Evolutionary conservation across 108 stramenopile species (phyloP), one percentile per base, ranked within the genome.

Genomic region (Cyclotella kingstonii): DNA sequence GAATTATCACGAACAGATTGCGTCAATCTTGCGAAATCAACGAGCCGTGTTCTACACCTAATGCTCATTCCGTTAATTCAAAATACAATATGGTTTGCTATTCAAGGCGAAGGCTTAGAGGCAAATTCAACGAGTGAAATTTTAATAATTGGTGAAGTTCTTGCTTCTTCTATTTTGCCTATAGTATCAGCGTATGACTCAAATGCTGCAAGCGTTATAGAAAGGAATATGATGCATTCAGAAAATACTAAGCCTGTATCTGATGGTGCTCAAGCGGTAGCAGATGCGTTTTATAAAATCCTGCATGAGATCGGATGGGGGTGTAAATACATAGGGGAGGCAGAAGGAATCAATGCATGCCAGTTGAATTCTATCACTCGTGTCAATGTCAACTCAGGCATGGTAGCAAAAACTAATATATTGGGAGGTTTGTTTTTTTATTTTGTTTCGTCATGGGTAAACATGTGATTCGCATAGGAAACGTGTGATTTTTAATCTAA

Each of bases 41-140:
- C 68, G 5, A 64, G 82, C 18, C 62, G 76, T 26, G 78, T 83
- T 15, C 43, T 81, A 60, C 61, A 76, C 47, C 42, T 77, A 33
- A 65, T 80, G 49, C 12, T 93, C 36, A 29, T 93, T 14, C 88
- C 88, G 15, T 25, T 93, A 30, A 68, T 90, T 56, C 91, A 93
- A 66, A 81, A 83, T 39, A 58, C 68, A 11, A 62, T 93, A 22
- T 72, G 83, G 73, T 85, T 82, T 58, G 91, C 86, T 1, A 72
- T 84, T 33, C 44, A 66, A 39, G 84, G 77, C 36, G 66, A 83
- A 36, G 41, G 44, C 0, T 63, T 81, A 8, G n/a, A 49, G 2
- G 42, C 76, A 8, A 35, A 55, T 31, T 76, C 81, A 9, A 51
- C 55, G 5, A 70, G 77, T 31, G 50, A 53, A 21, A 73, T 70